Evolutionary conservation across 2,329 filamentous ascomycete genomes (phyloP).

Genomic region (Calonectria naviculata): DNA sequence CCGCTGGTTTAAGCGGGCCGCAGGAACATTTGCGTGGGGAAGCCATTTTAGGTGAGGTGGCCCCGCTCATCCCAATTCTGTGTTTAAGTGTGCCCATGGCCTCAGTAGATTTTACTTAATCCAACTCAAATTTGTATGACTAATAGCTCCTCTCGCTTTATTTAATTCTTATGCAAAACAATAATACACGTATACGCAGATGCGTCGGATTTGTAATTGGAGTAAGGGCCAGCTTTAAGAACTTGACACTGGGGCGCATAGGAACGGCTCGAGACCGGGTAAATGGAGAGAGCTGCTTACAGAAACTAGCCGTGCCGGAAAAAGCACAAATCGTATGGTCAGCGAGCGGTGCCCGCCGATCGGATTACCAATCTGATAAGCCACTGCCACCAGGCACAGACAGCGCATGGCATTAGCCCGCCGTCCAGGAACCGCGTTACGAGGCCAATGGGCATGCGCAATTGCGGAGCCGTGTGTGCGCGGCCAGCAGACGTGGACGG

Average conservation of each 20-base stretch:
- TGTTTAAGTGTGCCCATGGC: neutral
- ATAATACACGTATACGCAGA: neutral
- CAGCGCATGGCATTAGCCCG: neutral
- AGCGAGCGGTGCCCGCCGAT: neutral
- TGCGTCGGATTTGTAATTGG: neutral
- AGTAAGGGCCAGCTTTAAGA: neutral
- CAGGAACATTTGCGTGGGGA: too few species aligned
- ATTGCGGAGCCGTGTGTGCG: neutral
- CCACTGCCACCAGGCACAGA: neutral
- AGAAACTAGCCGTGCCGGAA: neutral
- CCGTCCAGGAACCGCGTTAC: neutral
- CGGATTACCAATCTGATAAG: slow-evolving; percentile 10
- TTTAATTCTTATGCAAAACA: neutral
- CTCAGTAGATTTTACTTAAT: neutral
- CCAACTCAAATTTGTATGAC: neutral
- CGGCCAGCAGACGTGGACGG: too few species aligned
- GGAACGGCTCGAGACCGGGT: neutral
- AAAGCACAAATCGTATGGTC: neutral
- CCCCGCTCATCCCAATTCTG: too few species aligned
- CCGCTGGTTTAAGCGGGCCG: too few species aligned
- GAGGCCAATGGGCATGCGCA: neutral
- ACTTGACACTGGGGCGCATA: too few species aligned
- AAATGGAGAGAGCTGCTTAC: neutral
- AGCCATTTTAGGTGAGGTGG: too few species aligned
- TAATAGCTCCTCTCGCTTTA: neutral